A percentile compares a stretch with the other conserved stretches of the same genome.
Conservation (phyloP, 2,329 filamentous ascomycete genomes). For the Penicillium sp. region DNA sequence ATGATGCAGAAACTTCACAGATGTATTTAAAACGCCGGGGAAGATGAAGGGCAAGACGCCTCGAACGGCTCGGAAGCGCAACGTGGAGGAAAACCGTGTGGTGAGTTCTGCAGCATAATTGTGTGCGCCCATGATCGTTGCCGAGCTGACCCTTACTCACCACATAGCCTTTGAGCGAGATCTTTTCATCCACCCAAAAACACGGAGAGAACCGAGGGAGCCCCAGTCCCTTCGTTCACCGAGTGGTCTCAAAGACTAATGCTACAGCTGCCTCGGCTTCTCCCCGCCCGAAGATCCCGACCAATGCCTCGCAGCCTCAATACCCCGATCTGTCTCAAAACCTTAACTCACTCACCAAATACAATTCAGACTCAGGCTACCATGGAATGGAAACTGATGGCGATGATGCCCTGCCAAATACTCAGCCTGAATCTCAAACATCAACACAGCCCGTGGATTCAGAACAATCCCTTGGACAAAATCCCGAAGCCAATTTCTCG, state of each 20-base stretch:
- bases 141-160: conserved; percentile 6
- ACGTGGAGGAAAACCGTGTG: conserved; percentile 40
- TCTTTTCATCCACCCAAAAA: conserved; percentile 42
- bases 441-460: conserved; percentile 32
- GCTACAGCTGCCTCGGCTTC: conserved; percentile 11
- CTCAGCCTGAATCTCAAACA: conserved; percentile 29
- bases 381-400: conserved; percentile 41
- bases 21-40: conserved; percentile 74
- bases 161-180: conserved; percentile 45
- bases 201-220: conserved; percentile 31
- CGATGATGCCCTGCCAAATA: conserved; percentile 34
- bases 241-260: conserved; percentile 31
- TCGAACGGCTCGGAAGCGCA: conserved; percentile 42
- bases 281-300: conserved; percentile 16
- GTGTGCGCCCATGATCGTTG: conserved; percentile 4
- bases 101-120: conserved; percentile 30
- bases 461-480: conserved; percentile 24
- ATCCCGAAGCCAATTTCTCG: too few species aligned
- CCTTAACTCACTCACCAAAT: conserved; percentile 37
- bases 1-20: conserved; percentile 69
- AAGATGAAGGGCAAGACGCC: conserved; percentile 48
- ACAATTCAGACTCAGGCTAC: conserved; percentile 45
- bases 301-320: conserved; percentile 22
- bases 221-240: conserved; percentile 32
- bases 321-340: conserved; percentile 30